Evolutionary conservation across 441 rosid genomes (phyloP).

Genomic region (Mallotus japonicus): DNA sequence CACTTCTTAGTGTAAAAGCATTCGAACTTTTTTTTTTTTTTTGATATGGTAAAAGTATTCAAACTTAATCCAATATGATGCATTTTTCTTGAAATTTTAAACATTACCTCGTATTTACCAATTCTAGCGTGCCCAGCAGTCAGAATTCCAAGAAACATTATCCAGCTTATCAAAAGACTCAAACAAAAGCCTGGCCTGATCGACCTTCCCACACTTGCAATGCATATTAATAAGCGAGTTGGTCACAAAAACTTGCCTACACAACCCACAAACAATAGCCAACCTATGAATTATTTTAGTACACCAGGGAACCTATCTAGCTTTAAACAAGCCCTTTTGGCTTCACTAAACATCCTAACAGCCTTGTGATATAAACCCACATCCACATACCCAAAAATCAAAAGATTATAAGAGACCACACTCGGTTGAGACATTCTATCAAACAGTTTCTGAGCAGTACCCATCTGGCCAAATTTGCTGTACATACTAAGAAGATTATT

Average conservation of each 20-base stretch:
- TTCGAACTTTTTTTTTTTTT: no score
- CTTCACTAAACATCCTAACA: slow-evolving; percentile 3
- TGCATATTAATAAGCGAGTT: slow-evolving; percentile 16
- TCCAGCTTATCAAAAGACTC: slow-evolving; percentile 7
- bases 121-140: slow-evolving; percentile 13
- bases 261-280: slow-evolving; percentile 13
- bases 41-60: slow-evolving; percentile 11
- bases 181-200: slow-evolving; percentile 15
- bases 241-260: slow-evolving; percentile 8
- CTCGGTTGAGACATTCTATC: neutral
- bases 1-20: no score
- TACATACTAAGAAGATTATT: no score
- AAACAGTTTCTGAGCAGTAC: no score
- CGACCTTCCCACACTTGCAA: slow-evolving; percentile 10
- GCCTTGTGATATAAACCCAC: slow-evolving; percentile 1
- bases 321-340: slow-evolving; percentile 10
- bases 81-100: slow-evolving; percentile 37
- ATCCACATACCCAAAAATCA: slow-evolving; percentile 14
- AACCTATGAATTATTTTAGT: slow-evolving; percentile 9
- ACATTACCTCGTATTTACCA: slow-evolving; percentile 38
- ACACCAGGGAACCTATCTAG: slow-evolving; percentile 12
- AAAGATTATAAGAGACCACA: slow-evolving; percentile 16
- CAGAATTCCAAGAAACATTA: slow-evolving; percentile 16
- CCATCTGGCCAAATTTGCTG: no score
- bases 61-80: slow-evolving; percentile 37